Percentiles rank a stretch among this genome's conserved stretches.
phyloP scores from a whole-genome alignment of 1,284 basidiomycete genomes.

The Boletus albobrunnescens region DNA sequence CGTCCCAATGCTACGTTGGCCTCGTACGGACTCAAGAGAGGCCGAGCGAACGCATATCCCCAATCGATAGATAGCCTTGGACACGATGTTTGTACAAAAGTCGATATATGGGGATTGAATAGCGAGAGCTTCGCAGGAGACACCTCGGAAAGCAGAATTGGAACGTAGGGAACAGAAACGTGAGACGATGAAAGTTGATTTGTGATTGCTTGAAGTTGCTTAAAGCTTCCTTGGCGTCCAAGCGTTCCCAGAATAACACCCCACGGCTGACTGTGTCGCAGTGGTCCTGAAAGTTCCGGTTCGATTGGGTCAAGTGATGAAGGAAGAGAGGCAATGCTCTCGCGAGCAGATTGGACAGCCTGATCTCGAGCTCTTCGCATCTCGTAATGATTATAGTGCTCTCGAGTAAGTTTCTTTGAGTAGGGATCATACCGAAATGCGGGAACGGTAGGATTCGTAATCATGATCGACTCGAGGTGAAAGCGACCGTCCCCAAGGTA shows the following conservation, averaged over 20 bases:
- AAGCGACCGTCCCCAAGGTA: slow-evolving; percentile 98
- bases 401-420: slow-evolving; percentile 93
- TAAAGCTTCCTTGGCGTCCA: slow-evolving; percentile 90
- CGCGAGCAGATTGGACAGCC: slow-evolving; percentile 72
- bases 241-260: slow-evolving; percentile 95
- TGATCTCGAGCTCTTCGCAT: slow-evolving; percentile 79
- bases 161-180: slow-evolving; percentile 71
- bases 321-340: slow-evolving; percentile 48
- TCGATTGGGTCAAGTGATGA: slow-evolving; percentile 4
- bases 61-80: slow-evolving; percentile 96
- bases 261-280: slow-evolving; percentile 51
- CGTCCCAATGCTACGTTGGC: slow-evolving; percentile 83
- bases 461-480: slow-evolving; percentile 98
- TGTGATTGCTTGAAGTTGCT: slow-evolving; percentile 85
- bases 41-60: slow-evolving; percentile 92
- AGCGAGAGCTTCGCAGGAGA: slow-evolving; percentile 91
- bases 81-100: slow-evolving; percentile 95
- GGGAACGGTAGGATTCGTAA: slow-evolving; percentile 93
- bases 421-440: slow-evolving; percentile 99
- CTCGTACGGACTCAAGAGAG: slow-evolving; percentile 93
- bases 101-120: slow-evolving; percentile 76
- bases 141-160: slow-evolving; percentile 91
- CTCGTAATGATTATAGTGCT: slow-evolving; percentile 86
- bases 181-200: slow-evolving; percentile 55
- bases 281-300: not conserved